Percentiles rank a stretch among this genome's conserved stretches.
Evolutionary conservation across 129 eudicot genomes (phyloP).

Genomic region (Solidago caesia): DNA sequence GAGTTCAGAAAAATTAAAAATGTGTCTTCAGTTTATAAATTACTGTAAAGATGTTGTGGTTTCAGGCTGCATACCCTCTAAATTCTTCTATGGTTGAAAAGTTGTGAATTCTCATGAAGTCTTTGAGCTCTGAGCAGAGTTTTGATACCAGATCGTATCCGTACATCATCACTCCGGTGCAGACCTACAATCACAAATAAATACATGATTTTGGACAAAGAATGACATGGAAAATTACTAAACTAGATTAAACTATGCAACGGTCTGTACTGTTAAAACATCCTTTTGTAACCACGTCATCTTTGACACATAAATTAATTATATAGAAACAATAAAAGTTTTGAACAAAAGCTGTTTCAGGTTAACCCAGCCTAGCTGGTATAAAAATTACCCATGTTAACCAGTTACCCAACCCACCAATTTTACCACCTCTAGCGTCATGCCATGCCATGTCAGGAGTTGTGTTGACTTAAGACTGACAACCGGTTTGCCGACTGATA

Average conservation of each 20-base stretch:
- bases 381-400: not conserved
- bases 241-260: too few species aligned
- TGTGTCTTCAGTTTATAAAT: not conserved
- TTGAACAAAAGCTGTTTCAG: not conserved
- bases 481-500: not conserved
- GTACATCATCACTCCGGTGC: slow-evolving; percentile 98
- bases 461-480: not conserved
- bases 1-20: not conserved
- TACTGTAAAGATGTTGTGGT: not conserved
- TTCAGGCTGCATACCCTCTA: slow-evolving; percentile 62
- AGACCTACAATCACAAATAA: slow-evolving; percentile 52
- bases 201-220: not conserved
- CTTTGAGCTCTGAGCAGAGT: slow-evolving; percentile 87
- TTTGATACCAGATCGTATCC: slow-evolving; percentile 77
- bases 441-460: not conserved
- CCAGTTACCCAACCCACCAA: slow-evolving; percentile 1
- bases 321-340: not conserved
- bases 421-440: not conserved
- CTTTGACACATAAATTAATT: not conserved
- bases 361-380: not conserved
- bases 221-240: not conserved
- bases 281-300: not conserved
- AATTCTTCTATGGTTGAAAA: slow-evolving; percentile 90
- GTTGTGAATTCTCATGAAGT: slow-evolving; percentile 92
- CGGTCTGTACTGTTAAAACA: not conserved